Evolutionary conservation across 495 filamentous ascomycete genomes (phyloP), one percentile per base, ranked within the genome.

Genomic region (Xylaria curta): DNA sequence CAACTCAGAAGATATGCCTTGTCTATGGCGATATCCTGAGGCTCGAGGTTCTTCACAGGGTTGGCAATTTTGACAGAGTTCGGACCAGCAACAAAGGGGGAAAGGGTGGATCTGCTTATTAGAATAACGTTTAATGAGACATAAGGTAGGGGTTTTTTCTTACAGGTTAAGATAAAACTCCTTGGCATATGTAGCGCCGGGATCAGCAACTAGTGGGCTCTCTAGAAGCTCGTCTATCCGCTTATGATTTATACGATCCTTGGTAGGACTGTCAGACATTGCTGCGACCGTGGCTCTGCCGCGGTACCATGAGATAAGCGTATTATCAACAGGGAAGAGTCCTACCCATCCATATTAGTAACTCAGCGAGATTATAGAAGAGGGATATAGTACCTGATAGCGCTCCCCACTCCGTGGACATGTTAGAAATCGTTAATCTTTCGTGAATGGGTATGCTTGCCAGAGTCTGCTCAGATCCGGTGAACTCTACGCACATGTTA

Each of bases 351-450:
- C 33, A 54, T 3, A 17, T 26, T 15, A 40, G 63, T 51, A 51
- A 47, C 44, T 47, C 15, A 47, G 15, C 44, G 17, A 47, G 13
- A 3, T 19, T 17, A 12, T 5, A 15, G 44, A 36, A 36, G 33
- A 36, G 33, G 44, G 44, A 47, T 28, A 13, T 46, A 78, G 56
- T 10, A 21, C 91, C 92, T 36, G 87, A 87, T 13, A 97, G 82
- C 0, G 94, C 95, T 51, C 93, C 94, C 95, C 95, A 98, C 79
- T 99, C 96, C 0, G 92, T 97, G 0, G 94, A 93, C 96, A 98
- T 98, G 81, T 98, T 98, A 54, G 91, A 89, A 77, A 98, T 97
- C 0, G 94, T 89, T 31, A 98, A 79, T 15, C 95, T 86, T 78
- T 92, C 88, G 76, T 97, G 94, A 6, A 98, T 83, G 0, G 89